Evolutionary conservation across 1,139 yeast genomes (phyloP), one percentile per base, ranked within the genome.

Genomic region (Meyerozyma carpophila): DNA sequence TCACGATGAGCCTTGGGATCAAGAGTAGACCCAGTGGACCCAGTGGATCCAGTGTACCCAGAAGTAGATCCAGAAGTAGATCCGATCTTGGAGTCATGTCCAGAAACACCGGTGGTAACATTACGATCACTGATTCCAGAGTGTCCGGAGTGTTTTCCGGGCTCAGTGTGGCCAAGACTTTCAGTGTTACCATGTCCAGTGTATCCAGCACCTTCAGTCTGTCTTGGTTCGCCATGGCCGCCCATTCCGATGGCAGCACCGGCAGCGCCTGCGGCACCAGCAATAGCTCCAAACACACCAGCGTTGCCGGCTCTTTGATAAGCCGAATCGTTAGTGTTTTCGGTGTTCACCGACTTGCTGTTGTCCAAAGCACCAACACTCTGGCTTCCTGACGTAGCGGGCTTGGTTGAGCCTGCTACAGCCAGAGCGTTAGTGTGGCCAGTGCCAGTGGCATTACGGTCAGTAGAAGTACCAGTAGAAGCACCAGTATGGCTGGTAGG

Each of bases 221-320:
- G 7, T 3, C 13, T 11, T 9, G 29, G 7, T 11, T 11, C 6
- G n/a, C 13, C 29, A 11, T 27, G 3, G n/a, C 13, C 29, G 5
- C 13, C 29, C 11, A 11, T 3, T 7, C 29, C 13, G 4, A 11
- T 27, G 13, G 46, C 46, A 40, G 43, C 43, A 2, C 49, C 48
- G 16, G 50, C 49, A 13, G 50, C 44, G 27, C 48, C 48, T 3
- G 50, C 48, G 5, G 46, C 48, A 27, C 43, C 39, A 8, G 38
- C 44, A 32, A 32, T 40, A 8, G 43, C 41, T 14, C 44, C 44
- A 27, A 42, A 37, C 11, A 36, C 44, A 9, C 41, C 27, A 27
- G 32, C 38, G 8, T 14, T 31, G 10, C 34, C 34, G 14, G 34
- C 34, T 31, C 34, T 31, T 21, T 13, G 9, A 6, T 11, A 11